These are phyloP conservation scores for Prunus yedoensis DNA, from an alignment of 331 rosid genomes.

Conservation along the genomic window DNA sequence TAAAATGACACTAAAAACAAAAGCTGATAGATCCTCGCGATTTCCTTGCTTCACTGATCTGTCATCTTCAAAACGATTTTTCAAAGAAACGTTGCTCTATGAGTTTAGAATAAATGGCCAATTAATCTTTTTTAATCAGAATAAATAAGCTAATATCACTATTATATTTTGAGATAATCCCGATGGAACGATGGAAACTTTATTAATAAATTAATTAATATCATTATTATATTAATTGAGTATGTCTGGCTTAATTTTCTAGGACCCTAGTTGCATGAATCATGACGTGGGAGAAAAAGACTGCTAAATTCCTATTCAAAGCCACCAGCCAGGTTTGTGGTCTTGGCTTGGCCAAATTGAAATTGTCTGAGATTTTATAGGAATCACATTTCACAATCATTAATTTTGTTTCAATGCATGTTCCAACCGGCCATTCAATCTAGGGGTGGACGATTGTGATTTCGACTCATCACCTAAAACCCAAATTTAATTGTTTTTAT, in stretches of 20 bases:
- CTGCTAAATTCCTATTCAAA: background rate
- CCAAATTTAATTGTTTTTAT: background rate
- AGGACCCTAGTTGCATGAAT: background rate
- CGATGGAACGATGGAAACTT: too few relatives aligned
- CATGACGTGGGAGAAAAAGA: background rate
- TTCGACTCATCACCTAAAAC: conserved; percentile 12
- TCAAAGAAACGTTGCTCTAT: background rate
- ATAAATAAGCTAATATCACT: too few relatives aligned
- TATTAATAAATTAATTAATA: too few relatives aligned
- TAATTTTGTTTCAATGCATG: background rate
- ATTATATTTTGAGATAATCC: background rate
- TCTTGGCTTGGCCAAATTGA: background rate
- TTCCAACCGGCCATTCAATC: background rate
- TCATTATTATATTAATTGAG: background rate
- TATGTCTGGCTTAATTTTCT: background rate
- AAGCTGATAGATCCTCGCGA: background rate
- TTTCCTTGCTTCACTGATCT: background rate
- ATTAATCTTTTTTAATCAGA: background rate
- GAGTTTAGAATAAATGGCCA: background rate
- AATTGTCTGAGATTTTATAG: background rate
- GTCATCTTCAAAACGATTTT: background rate
- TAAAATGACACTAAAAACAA: background rate
- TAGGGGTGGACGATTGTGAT: background rate
- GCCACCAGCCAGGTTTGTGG: background rate
- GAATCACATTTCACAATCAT: background rate